Base-by-base conservation (phyloP, 2,329 filamentous ascomycete species). In the Monosporascus sp. region DNA sequence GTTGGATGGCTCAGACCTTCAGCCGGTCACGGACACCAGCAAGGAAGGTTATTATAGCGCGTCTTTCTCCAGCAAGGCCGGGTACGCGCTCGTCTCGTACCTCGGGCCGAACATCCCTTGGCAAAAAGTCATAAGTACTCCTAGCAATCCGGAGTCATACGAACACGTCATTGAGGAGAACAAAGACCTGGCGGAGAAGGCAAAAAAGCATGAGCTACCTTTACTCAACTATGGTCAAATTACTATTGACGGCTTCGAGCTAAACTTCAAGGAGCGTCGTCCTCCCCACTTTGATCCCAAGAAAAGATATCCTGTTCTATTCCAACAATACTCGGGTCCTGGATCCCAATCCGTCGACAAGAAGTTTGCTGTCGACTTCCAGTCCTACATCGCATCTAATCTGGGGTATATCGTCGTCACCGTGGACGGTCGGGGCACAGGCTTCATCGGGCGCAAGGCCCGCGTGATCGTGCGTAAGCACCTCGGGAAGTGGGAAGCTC, bases 401-500 rank as follows among this genome's bases (percentile, higher is more conserved):
- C 80, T 99, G 1, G 93, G 91, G 43, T 99, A 99, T 72, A 80
- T 99, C 50, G 93, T 97, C 38, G 88, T 99, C 48, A 97, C 93
- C 0, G 87, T 99, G 27, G 94, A 99, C 68, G 91, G 90, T 18
- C 86, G 93, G 49, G 94, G 94, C 43, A 99, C 94, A 0, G 94
- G 95, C 37, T 96, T 85, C 72, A 88, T 89, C 48, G 94, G 94
- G 35, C 88, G 95, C 63, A 82, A 88, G 69, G 85, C 90, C 53
- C 87, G 94, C 49, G 90, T 90, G 52, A 80, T 89, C 51, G 83
- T 96, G 53, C 87, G 93, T 54, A 89, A 87, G 50, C 86, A 95
- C 59, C 81, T 99, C 35, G 94, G 94, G 18, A 77, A 88, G 63
- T 90, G 86, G 67, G 94, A 99, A 74, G 83, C 93, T 0, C 78